Evolutionary conservation across 2,329 filamentous ascomycete genomes (phyloP).

Genomic region (Pseudohalonectria lignicola): DNA sequence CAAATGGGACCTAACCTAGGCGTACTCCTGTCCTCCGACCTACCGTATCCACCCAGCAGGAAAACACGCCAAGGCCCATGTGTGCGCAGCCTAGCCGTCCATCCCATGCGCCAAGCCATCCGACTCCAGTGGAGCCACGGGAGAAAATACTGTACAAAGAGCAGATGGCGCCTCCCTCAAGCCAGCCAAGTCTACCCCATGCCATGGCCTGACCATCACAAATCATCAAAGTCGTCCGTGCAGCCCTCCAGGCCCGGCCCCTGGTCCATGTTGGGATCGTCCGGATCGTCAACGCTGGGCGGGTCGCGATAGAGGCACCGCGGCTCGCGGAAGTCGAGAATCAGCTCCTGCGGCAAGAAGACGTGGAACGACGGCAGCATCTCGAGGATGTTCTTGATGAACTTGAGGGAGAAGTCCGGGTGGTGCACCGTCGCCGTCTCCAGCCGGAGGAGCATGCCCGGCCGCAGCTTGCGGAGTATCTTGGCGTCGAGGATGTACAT

Average conservation of each 20-base stretch:
- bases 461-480: constrained; percentile 11
- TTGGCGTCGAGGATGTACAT: constrained; percentile 31
- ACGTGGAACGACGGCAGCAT: constrained; percentile 53
- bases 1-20: no score
- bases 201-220: no score
- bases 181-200: no score
- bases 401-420: constrained; percentile 41
- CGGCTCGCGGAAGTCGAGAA: constrained; percentile 55
- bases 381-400: constrained; percentile 47
- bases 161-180: no score
- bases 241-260: neutral
- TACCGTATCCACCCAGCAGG: no score
- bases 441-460: constrained; percentile 48
- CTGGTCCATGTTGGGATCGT: constrained; percentile 14
- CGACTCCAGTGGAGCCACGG: neutral
- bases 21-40: no score
- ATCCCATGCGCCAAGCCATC: no score
- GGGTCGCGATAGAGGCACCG: constrained; percentile 29
- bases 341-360: constrained; percentile 57
- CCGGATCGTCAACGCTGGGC: constrained; percentile 28
- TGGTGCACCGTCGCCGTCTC: constrained; percentile 35
- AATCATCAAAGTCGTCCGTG: neutral
- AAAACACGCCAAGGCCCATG: no score
- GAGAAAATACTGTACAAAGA: neutral
- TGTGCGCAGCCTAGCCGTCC: no score